Base-by-base conservation (phyloP, 2,329 filamentous ascomycete genomes). In the Magnaporthiopsis rhizophila region DNA sequence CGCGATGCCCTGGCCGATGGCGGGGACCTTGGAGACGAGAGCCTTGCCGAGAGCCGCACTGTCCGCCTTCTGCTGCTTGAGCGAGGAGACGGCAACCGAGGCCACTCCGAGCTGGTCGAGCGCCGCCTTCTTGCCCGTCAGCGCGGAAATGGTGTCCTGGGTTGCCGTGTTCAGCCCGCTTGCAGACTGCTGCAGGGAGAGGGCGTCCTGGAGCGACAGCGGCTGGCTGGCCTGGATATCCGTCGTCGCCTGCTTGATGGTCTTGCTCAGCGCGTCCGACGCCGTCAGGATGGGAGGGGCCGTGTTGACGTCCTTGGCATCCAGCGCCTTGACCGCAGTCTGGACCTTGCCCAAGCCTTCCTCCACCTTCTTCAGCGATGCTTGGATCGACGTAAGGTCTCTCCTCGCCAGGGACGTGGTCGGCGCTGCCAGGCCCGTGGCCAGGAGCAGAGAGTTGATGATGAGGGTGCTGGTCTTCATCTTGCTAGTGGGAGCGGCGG, bases 331-430 rank as follows among this genome's bases (percentile, higher is more conserved):
- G 26, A 69, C 65, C 15, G 68, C 68, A 2, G 66, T 68, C 64
- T 75, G 75, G 62, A 80, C 73, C 66, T 86, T 80, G 74, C 86
- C 87, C 8, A 89, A 77, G 73, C 87, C 86, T 63, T 69, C 68
- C 75, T 85, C 86, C 62, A 83, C 76, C 26, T 80, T 82, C 74
- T 80, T 87, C 53, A 86, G 85, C 66, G 79, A 76, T 36, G 83
- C 85, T 75, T 83, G 85, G 73, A 87, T 80, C 36, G 85, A 79
- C 65, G 80, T 82, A 53, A 81, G 76, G 38, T 62, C 60, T 28
- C 60, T 38, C 60, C 73, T 88, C 85, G 15, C 79, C 74, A 60
- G 79, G 77, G 58, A 67, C 69, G 71, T 83, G 61, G 82, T 70
- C 11, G 62, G 68, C 81, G 74, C 59, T 75, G 69, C 63, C 73